These are phyloP conservation scores for Exophiala sp. DNA, from an alignment of 2,329 filamentous ascomycete genomes.

Conservation along the genomic window DNA sequence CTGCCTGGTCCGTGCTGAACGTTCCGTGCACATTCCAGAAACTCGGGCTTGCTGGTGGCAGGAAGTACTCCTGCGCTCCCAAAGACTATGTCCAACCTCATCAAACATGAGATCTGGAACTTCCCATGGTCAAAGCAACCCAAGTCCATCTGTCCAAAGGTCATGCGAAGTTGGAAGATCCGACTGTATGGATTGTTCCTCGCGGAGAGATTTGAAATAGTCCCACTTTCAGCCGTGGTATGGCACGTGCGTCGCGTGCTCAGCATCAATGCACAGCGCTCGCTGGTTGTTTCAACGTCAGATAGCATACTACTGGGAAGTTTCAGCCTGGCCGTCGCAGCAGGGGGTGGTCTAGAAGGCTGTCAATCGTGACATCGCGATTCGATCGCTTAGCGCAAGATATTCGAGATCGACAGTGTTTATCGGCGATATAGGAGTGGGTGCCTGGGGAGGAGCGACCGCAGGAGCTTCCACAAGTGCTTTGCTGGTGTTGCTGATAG, in stretches of 20 bases:
- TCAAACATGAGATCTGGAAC: background rate
- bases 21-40: conserved; percentile 1
- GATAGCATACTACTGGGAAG: background rate
- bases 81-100: conserved; percentile 1
- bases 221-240: background rate
- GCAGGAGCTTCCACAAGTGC: conserved; percentile 1
- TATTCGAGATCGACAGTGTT: conserved; percentile 15
- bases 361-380: conserved; percentile 7
- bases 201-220: no score
- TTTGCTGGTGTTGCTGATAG: background rate
- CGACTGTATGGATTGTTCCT: no score
- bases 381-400: conserved; percentile 6
- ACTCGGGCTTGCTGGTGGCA: background rate
- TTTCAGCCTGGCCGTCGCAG: conserved; percentile 5
- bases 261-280: background rate
- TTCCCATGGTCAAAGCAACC: background rate
- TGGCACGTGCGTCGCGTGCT: background rate
- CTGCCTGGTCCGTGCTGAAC: background rate
- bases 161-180: no score
- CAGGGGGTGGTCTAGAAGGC: conserved; percentile 12
- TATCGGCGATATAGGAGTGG: conserved; percentile 18
- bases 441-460: conserved; percentile 8
- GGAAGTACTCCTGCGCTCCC: background rate
- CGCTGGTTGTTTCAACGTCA: background rate
- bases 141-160: no score